Evolutionary conservation across 202 grass and related monocot genomes (phyloP).

Genomic region (Digitaria exilis): DNA sequence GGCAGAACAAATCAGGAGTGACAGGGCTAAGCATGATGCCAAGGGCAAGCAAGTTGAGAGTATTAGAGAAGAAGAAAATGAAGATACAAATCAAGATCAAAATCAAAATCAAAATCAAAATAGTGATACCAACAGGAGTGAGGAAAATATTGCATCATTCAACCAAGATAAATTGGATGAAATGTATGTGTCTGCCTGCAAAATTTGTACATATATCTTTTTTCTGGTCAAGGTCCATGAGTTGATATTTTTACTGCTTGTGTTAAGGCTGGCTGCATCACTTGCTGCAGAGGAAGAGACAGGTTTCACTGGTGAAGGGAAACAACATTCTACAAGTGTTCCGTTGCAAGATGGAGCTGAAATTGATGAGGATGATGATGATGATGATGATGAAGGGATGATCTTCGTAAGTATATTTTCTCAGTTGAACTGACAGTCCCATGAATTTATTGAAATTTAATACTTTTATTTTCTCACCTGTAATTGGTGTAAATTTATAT

Average conservation of each 20-base stretch:
- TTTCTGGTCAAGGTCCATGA: conserved; percentile 22
- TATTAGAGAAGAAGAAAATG: conserved; percentile 25
- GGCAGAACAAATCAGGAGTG: conserved; percentile 66
- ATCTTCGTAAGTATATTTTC: conserved; percentile 66
- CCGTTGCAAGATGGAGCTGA: conserved; percentile 48
- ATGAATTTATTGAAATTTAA: conserved; percentile 17
- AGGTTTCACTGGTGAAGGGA: conserved; percentile 40
- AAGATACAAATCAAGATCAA: conserved; percentile 26
- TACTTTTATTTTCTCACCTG: background rate
- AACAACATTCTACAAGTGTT: conserved; percentile 38
- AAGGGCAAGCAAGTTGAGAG: conserved; percentile 65
- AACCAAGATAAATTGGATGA: conserved; percentile 78
- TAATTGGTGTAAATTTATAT: background rate
- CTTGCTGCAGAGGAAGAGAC: conserved; percentile 94
- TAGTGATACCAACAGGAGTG: conserved; percentile 28
- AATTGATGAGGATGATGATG: conserved; percentile 60
- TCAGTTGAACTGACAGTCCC: background rate
- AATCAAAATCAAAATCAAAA: conserved; percentile 37
- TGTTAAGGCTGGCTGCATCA: conserved; percentile 79
- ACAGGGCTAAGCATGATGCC: conserved; percentile 58
- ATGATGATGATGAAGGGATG: conserved; percentile 78
- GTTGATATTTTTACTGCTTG: conserved; percentile 51
- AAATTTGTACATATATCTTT: conserved; percentile 4
- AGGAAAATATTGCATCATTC: conserved; percentile 26
- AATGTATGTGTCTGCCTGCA: conserved; percentile 57